phyloP scores from a whole-genome alignment of 352 stramenopile genomes.

The Pythium chondricola region DNA sequence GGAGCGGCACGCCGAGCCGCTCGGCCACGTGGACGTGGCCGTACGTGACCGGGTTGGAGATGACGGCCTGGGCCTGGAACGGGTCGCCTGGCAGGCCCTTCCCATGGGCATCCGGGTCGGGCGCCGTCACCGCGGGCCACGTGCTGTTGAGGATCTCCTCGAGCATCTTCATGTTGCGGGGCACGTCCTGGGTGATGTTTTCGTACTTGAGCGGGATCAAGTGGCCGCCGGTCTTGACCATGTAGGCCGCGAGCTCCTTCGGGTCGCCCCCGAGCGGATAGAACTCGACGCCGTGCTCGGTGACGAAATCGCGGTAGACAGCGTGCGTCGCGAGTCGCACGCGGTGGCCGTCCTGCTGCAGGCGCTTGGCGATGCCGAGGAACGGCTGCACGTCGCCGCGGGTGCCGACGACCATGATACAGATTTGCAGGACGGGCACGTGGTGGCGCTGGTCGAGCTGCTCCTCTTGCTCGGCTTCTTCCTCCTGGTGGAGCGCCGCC shows the following conservation, averaged over 20 bases:
- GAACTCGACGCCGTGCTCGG: conserved; percentile 64
- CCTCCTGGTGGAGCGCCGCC: too few species aligned
- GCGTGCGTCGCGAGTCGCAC: conserved; percentile 89
- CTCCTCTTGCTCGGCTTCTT: too few species aligned
- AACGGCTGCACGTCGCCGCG: conserved; percentile 85
- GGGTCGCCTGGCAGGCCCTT: too few species aligned
- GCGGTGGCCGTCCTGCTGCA: conserved; percentile 82
- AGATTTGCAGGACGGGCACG: conserved; percentile 56
- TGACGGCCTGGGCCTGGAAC: too few species aligned
- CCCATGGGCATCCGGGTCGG: too few species aligned
- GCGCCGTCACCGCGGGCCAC: too few species aligned
- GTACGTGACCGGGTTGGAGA: too few species aligned
- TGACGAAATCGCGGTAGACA: conserved; percentile 84
- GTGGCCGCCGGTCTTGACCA: conserved; percentile 85
- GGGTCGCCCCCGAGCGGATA: conserved; percentile 71
- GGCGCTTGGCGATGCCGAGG: conserved; percentile 74
- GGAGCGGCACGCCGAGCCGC: too few species aligned
- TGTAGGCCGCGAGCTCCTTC: conserved; percentile 84
- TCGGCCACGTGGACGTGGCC: too few species aligned
- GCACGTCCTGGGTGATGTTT: conserved; percentile 35
- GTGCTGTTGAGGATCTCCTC: too few species aligned
- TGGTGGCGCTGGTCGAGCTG: too few species aligned
- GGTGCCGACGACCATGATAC: conserved; percentile 90
- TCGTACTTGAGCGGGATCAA: conserved; percentile 66
- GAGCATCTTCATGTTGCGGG: too few species aligned